A percentile compares a stretch with the other conserved stretches of the same genome.
Conservation (phyloP, 164 flowering plant genomes). For the Vitis riparia region DNA sequence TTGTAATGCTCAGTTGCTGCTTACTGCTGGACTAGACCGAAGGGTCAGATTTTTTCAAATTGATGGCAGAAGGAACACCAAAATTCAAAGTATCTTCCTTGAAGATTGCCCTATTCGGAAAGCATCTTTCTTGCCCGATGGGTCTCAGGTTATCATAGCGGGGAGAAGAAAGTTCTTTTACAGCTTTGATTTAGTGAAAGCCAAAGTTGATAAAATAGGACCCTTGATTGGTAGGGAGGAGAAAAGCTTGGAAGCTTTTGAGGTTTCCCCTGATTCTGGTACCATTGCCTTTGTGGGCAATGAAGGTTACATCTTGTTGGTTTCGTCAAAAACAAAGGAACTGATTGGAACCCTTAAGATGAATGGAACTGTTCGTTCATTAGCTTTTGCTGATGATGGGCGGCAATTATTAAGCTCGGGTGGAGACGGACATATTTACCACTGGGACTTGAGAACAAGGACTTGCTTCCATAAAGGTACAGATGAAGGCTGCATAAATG, state of each 20-base stretch:
- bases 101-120: slow-evolving; percentile 86
- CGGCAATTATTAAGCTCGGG: slow-evolving; percentile 75
- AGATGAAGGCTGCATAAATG: slow-evolving; percentile 81
- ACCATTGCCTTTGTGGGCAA: slow-evolving; percentile 86
- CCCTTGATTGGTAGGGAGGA: slow-evolving; percentile 90
- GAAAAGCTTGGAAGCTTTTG: slow-evolving; percentile 87
- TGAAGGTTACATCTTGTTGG: slow-evolving; percentile 86
- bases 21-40: slow-evolving; percentile 76
- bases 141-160: slow-evolving; percentile 76
- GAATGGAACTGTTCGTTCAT: slow-evolving; percentile 84
- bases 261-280: slow-evolving; percentile 84
- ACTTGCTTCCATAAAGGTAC: slow-evolving; percentile 75
- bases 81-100: slow-evolving; percentile 70
- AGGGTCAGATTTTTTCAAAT: slow-evolving; percentile 79
- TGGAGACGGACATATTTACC: slow-evolving; percentile 92
- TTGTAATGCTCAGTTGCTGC: slow-evolving; percentile 78
- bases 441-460: slow-evolving; percentile 89
- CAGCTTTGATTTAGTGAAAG: slow-evolving; percentile 80
- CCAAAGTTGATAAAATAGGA: slow-evolving; percentile 69
- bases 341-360: slow-evolving; percentile 88
- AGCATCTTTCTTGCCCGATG: slow-evolving; percentile 80
- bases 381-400: slow-evolving; percentile 80
- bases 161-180: slow-evolving; percentile 96
- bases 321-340: slow-evolving; percentile 80
- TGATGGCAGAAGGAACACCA: slow-evolving; percentile 83